These are phyloP conservation scores for Fonsecaea pugnacius DNA, from an alignment of 2,329 filamentous ascomycete genomes.

Conservation along the genomic window DNA sequence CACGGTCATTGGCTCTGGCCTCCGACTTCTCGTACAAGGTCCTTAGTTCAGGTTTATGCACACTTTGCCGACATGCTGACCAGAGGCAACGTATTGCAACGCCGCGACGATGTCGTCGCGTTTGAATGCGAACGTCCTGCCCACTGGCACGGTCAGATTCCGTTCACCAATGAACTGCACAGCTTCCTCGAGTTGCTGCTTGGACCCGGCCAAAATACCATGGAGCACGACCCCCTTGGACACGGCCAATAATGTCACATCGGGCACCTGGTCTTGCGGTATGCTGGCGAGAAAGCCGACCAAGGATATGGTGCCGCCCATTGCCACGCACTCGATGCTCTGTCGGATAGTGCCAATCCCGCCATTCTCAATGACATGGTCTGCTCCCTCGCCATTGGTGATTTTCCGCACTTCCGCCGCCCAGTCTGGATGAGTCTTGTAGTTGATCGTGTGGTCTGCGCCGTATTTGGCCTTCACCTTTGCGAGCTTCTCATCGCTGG, in stretches of 20 bases:
- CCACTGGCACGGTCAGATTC: conserved; percentile 45
- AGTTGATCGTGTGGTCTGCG: conserved; percentile 56
- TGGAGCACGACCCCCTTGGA: conserved; percentile 58
- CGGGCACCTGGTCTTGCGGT: conserved; percentile 59
- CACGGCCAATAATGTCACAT: conserved; percentile 63
- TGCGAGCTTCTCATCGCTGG: conserved; percentile 55
- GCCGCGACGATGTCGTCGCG: conserved; percentile 46
- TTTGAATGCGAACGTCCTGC: conserved; percentile 46
- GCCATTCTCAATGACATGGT: conserved; percentile 49
- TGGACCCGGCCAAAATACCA: conserved; percentile 67
- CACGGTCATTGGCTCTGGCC: conserved; percentile 17
- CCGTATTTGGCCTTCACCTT: conserved; percentile 45
- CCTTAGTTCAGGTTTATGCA: conserved; percentile 36
- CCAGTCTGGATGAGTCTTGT: conserved; percentile 54
- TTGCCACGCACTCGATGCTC: conserved; percentile 51
- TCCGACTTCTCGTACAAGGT: conserved; percentile 14
- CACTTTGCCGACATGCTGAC: conserved; percentile 51
- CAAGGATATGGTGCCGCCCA: conserved; percentile 50
- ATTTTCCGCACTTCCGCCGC: conserved; percentile 50
- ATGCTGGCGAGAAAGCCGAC: conserved; percentile 44
- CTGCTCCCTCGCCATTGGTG: conserved; percentile 52
- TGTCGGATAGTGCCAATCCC: conserved; percentile 51
- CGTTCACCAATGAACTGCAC: conserved; percentile 49
- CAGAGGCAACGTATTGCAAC: conserved; percentile 49
- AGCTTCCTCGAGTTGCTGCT: conserved; percentile 55